Percentiles rank a stretch among this genome's conserved stretches.
These are phyloP conservation scores for Dillenia suffruticosa DNA, from an alignment of 164 flowering plant species.

Conservation along the genomic window DNA sequence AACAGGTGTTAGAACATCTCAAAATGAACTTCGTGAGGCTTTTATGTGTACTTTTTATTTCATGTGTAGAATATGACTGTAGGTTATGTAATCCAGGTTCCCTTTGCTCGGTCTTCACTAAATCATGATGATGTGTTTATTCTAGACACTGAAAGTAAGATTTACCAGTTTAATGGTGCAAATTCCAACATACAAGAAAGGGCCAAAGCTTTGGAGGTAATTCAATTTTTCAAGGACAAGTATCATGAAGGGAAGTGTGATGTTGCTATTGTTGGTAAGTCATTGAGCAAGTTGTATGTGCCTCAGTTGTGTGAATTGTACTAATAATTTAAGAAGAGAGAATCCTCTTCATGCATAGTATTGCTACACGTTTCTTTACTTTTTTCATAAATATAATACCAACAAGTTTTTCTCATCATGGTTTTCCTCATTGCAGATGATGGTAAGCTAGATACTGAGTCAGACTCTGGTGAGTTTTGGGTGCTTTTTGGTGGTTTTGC, in stretches of 20 bases:
- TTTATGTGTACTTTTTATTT: not conserved
- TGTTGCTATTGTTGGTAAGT: constrained; percentile 93
- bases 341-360: too few species aligned
- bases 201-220: constrained; percentile 97
- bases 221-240: constrained; percentile 86
- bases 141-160: constrained; percentile 78
- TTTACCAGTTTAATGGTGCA: constrained; percentile 98
- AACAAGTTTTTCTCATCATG: constrained; percentile 5
- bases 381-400: not conserved
- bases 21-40: not conserved
- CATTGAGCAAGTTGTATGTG: not conserved
- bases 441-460: constrained; percentile 89
- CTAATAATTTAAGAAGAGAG: too few species aligned
- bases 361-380: constrained; percentile 1
- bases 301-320: too few species aligned
- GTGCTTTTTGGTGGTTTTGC: constrained; percentile 99
- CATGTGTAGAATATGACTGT: constrained; percentile 4
- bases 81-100: constrained; percentile 59
- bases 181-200: constrained; percentile 98
- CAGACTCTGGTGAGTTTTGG: constrained; percentile 99
- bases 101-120: constrained; percentile 86
- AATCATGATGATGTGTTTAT: constrained; percentile 99
- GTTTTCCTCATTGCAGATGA: constrained; percentile 54
- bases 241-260: constrained; percentile 91
- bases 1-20: constrained; percentile 57